Conservation (phyloP, 192 early-diverging fungal species). For the Coemansia sp. region DNA sequence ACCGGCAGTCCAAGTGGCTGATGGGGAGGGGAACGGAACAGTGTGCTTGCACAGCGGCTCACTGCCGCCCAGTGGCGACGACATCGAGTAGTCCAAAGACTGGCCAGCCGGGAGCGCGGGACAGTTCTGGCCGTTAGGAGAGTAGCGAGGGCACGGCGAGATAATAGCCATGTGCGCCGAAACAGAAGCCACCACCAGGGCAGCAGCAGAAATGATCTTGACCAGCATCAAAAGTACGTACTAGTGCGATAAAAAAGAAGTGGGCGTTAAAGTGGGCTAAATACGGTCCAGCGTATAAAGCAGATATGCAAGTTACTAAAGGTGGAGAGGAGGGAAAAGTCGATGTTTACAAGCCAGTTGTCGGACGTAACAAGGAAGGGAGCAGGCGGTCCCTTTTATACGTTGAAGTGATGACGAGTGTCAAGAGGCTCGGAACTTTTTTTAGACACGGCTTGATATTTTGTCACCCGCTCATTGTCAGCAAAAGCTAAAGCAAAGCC, state of each 20-base stretch:
- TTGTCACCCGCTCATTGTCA: background rate
- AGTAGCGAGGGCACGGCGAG: constrained; percentile 49
- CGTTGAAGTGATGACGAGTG: background rate
- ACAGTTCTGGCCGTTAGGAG: constrained; percentile 24
- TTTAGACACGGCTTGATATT: background rate
- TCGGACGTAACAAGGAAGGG: background rate
- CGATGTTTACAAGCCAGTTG: background rate
- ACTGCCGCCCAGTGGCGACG: constrained; percentile 39
- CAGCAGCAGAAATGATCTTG: constrained; percentile 17
- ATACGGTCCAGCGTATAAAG: constrained; percentile 7
- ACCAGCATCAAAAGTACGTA: constrained; percentile 15
- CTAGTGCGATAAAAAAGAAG: background rate
- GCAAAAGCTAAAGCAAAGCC: background rate
- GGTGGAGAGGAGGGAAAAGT: background rate
- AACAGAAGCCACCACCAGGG: constrained; percentile 39
- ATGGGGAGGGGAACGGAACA: constrained; percentile 16
- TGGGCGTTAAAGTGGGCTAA: background rate
- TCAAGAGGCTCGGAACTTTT: background rate
- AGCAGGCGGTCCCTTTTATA: background rate
- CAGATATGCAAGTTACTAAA: background rate
- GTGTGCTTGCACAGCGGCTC: constrained; percentile 32
- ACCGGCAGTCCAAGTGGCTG: constrained; percentile 27
- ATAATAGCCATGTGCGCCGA: constrained; percentile 49
- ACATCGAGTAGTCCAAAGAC: constrained; percentile 47
- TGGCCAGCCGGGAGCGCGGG: constrained; percentile 47